Evolutionary conservation across 768 basidiomycete genomes (phyloP), one percentile per base, ranked within the genome.

Genomic region (Psilocybe subaeruginosa): DNA sequence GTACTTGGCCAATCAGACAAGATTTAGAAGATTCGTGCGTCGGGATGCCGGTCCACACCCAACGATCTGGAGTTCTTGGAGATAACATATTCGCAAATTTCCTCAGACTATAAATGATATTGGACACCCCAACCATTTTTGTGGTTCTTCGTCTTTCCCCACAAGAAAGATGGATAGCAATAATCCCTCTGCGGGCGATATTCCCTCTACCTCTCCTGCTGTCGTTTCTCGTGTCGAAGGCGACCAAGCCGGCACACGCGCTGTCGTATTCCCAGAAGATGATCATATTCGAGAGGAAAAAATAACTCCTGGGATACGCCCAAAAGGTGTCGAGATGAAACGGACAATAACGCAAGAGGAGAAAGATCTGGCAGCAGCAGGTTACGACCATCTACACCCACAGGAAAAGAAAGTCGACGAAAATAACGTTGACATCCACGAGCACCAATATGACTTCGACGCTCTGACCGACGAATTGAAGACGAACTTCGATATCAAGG

Each of bases 311-410:
- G 65, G 53, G 55, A 60, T 45, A 29, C 70, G 85, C 49, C 83
- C 82, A 37, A 80, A 80, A 62, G 86, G 86, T 12, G 78, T 81
- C 51, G 86, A 86, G 69, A 80, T 88, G 82, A 83, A 81, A 61
- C 80, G 83, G 56, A 82, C 86, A 58, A 71, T 88, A 70, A 88
- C 87, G n/a, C 80, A 84, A 66, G 87, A 89, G 69, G 87, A 89
- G 59, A 83, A 79, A 64, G 85, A 86, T 52, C 81, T 90, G 51
- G 85, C 86, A 12, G 85, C 82, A 2, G 87, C 87, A n/a, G 87
- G 87, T 1, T 90, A 90, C 69, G 85, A 85, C 54, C 85, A 88
- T 67, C 76, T 90, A 31, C 76, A 63, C 39, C 75, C 80, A 56
- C 82, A 82, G 62, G 66, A 68, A 11, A 74, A 76, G 49, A 72